Evolutionary conservation across 768 basidiomycete species (phyloP).

Genomic region (Mycena filopes): DNA sequence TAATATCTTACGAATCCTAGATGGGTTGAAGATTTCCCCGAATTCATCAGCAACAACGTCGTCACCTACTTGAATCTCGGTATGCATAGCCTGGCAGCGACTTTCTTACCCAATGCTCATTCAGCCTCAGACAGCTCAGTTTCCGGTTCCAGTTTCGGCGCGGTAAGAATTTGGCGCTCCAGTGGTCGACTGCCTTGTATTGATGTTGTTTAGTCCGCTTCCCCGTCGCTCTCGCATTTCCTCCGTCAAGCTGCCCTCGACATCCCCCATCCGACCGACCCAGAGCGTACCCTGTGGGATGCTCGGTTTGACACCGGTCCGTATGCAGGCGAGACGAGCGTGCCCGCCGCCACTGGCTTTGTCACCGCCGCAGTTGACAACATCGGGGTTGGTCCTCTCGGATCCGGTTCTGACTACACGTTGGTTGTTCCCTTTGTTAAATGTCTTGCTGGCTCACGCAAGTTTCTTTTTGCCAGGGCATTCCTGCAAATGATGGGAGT

Average conservation of each 20-base stretch:
- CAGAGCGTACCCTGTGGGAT: conserved; percentile 81
- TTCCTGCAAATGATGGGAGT: conserved; percentile 39
- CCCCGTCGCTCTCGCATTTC: conserved; percentile 86
- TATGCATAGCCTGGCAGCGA: conserved; percentile 1
- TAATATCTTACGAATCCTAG: conserved; percentile 1
- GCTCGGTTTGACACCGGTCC: conserved; percentile 71
- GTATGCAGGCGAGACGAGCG: conserved; percentile 45
- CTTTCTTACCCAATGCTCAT: conserved; percentile 12
- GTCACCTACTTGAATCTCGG: conserved; percentile 89
- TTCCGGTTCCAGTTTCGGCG: conserved; percentile 66
- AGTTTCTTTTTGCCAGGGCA: conserved; percentile 37
- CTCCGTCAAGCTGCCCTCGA: conserved; percentile 74
- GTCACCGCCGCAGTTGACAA: conserved; percentile 18
- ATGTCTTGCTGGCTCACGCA: conserved; percentile 48
- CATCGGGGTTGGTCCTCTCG: conserved; percentile 58
- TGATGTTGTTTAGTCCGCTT: conserved; percentile 50
- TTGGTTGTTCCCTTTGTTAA: conserved; percentile 58
- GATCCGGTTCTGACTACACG: conserved; percentile 80
- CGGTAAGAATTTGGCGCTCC: conserved; percentile 21
- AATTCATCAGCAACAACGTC: conserved; percentile 82
- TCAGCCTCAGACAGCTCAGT: conserved; percentile 64
- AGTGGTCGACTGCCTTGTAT: neutral
- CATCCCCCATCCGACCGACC: conserved; percentile 77
- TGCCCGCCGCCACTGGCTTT: conserved; percentile 37
- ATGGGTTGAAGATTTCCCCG: conserved; percentile 91